phyloP scores from a whole-genome alignment of 805 yeast genomes.

The Lipomyces chichibuensis region DNA sequence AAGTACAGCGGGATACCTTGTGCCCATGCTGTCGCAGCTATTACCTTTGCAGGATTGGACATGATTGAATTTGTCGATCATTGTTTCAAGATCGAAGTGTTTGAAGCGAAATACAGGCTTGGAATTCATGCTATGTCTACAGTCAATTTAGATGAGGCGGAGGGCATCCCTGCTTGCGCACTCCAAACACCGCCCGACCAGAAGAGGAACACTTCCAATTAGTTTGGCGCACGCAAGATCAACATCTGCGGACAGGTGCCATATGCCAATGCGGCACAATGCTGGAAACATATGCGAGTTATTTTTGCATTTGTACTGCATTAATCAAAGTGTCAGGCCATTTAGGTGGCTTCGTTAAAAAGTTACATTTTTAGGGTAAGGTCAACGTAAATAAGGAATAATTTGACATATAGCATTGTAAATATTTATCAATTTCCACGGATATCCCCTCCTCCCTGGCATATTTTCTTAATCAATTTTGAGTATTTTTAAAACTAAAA shows the following conservation, averaged over 20 bases:
- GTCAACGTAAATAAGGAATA: background rate
- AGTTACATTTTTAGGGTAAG: background rate
- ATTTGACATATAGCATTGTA: background rate
- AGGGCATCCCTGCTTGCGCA: background rate
- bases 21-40: constrained; percentile 5
- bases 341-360: background rate
- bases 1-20: background rate
- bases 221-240: background rate
- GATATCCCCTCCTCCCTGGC: background rate
- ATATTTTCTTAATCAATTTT: background rate
- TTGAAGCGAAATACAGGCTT: background rate
- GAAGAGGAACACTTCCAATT: background rate
- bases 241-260: background rate
- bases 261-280: background rate
- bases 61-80: background rate
- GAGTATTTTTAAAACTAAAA: background rate
- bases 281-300: background rate
- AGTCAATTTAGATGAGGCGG: background rate
- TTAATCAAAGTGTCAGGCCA: background rate
- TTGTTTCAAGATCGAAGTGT: background rate
- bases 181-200: background rate
- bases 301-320: background rate
- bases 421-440: background rate
- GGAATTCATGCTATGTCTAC: constrained; percentile 3
- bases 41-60: background rate